These are phyloP conservation scores for Pleurotus sapidus DNA, from an alignment of 768 basidiomycete species.

Conservation along the genomic window DNA sequence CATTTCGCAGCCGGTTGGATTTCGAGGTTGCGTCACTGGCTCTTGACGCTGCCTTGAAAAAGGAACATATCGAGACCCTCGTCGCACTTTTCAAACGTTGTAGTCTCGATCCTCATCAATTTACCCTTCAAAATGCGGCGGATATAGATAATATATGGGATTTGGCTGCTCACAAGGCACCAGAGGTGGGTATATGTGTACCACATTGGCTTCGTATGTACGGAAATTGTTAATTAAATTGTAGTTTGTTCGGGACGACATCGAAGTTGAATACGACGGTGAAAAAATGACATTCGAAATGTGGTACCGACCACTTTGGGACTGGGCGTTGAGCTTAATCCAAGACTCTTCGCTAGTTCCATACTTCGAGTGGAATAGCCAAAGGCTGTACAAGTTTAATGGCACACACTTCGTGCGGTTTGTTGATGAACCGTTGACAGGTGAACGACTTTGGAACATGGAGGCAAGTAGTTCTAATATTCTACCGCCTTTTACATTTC, in stretches of 20 bases:
- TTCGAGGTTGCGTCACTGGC: conserved; percentile 25
- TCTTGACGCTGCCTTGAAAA: conserved; percentile 18
- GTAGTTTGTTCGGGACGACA: conserved; percentile 11
- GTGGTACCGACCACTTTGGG: conserved; percentile 17
- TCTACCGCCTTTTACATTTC: background rate
- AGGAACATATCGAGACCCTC: conserved; percentile 13
- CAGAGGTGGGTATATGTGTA: conserved; percentile 8
- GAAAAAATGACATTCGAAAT: conserved; percentile 15
- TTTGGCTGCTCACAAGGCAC: conserved; percentile 5
- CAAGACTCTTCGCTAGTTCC: conserved; percentile 18
- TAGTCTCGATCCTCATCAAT: background rate
- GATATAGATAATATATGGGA: conserved; percentile 18
- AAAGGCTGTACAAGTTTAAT: conserved; percentile 23
- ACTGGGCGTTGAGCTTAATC: conserved; percentile 26
- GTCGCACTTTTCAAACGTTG: conserved; percentile 15
- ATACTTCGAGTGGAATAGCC: conserved; percentile 28
- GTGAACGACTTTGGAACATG: conserved; percentile 30
- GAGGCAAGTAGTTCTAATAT: conserved; percentile 23
- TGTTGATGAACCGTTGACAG: conserved; percentile 35
- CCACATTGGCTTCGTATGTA: background rate
- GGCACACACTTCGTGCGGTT: conserved; percentile 23
- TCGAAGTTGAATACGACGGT: conserved; percentile 17
- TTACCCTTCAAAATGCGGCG: conserved; percentile 12
- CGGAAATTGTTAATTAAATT: conserved; percentile 9
- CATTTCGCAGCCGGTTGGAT: conserved; percentile 20